A percentile compares a stretch with the other conserved stretches of the same genome.
Conservation (phyloP, 1,284 basidiomycete genomes). For the Sporisorium reilianum region DNA sequence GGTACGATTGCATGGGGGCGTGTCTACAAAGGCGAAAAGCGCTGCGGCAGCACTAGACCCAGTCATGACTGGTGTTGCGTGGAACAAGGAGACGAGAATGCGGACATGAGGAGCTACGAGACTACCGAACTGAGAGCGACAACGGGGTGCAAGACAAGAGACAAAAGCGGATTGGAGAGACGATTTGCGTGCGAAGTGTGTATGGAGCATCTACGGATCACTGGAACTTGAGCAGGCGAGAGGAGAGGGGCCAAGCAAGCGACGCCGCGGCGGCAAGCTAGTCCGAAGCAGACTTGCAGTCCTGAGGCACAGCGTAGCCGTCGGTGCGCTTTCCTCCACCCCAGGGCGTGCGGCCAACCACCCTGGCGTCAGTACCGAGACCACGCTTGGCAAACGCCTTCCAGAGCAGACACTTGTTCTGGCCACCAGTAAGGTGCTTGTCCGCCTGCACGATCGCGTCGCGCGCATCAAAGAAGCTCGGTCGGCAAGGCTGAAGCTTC, state of each 20-base stretch:
- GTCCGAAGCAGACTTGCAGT: conserved; percentile 63
- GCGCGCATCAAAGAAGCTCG: conserved; percentile 88
- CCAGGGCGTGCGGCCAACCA: conserved; percentile 84
- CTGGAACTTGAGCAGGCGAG: not conserved
- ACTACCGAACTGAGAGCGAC: not conserved
- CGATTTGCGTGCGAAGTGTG: not conserved
- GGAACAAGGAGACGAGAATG: not conserved
- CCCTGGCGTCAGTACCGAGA: conserved; percentile 70
- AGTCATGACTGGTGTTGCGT: not conserved
- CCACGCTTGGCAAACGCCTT: conserved; percentile 85
- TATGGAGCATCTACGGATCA: not conserved
- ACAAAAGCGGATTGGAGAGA: not conserved
- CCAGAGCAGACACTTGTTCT: conserved; percentile 93
- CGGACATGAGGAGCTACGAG: conserved; percentile 6
- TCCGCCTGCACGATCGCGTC: conserved; percentile 96
- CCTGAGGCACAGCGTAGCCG: conserved; percentile 71
- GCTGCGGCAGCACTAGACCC: not conserved
- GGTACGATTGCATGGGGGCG: conserved; percentile 5
- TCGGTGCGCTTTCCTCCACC: conserved; percentile 80
- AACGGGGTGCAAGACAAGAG: conserved; percentile 5
- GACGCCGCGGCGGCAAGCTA: not conserved
- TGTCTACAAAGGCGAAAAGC: not conserved
- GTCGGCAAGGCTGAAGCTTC: conserved; percentile 93
- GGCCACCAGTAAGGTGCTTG: conserved; percentile 86
- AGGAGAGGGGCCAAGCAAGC: not conserved